These are phyloP conservation scores for Botrytis cinerea DNA, from an alignment of 2,329 filamentous ascomycete species.

Conservation along the genomic window DNA sequence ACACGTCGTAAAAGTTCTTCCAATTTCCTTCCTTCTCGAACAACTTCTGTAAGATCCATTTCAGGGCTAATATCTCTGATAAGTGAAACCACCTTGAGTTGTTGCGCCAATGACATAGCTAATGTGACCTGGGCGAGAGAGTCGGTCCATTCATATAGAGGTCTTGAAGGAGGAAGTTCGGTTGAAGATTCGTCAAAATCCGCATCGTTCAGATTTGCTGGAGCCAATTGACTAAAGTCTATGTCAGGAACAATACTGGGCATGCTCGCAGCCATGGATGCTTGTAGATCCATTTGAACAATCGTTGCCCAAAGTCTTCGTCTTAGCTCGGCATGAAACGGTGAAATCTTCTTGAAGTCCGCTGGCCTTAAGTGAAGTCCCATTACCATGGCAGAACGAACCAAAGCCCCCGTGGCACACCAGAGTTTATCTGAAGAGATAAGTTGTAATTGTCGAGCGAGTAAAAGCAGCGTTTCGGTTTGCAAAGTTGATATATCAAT, in stretches of 20 bases:
- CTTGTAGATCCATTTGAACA: conserved; percentile 54
- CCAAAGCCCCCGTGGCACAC: conserved; percentile 45
- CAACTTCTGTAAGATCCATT: conserved; percentile 12
- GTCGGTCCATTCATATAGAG: conserved; percentile 26
- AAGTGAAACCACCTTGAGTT: conserved; percentile 23
- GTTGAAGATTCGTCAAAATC: conserved; percentile 27
- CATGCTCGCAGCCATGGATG: conserved; percentile 52
- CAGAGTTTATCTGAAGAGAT: conserved; percentile 25
- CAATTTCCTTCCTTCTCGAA: conserved; percentile 21
- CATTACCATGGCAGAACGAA: conserved; percentile 58
- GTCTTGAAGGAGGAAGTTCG: conserved; percentile 24
- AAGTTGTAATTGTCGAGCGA: conserved; percentile 24
- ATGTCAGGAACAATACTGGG: conserved; percentile 49
- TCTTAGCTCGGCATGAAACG: conserved; percentile 53
- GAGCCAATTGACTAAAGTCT: conserved; percentile 53
- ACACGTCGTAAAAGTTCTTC: conserved; percentile 9
- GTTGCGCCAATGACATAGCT: conserved; percentile 20
- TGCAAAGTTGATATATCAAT: conserved; percentile 27
- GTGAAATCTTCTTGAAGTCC: conserved; percentile 50
- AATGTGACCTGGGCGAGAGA: conserved; percentile 25
- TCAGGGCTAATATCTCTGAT: conserved; percentile 16
- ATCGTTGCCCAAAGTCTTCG: conserved; percentile 57
- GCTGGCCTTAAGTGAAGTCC: conserved; percentile 58
- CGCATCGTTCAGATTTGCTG: conserved; percentile 46
- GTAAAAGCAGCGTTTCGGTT: conserved; percentile 23